Evolutionary conservation across 2,329 filamentous ascomycete species (phyloP), one percentile per base, ranked within the genome.

Genomic region (Paecilomyces dactylethromorphus): DNA sequence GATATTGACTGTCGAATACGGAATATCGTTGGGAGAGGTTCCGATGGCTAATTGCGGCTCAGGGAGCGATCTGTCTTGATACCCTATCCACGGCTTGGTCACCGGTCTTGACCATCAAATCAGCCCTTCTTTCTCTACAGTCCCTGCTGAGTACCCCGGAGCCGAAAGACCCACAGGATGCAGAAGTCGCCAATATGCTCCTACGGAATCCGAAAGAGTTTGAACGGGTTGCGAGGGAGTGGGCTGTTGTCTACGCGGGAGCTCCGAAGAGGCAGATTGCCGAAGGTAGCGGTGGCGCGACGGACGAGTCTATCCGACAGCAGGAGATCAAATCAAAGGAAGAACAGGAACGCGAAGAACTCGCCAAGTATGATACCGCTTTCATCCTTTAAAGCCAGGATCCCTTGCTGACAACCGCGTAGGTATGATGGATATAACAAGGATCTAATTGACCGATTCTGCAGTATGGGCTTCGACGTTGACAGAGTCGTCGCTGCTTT

Each of bases 41-140:
- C 53, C 53, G 49, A 55, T 56, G 3, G 64, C 62, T 62, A 13
- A 63, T 26, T 21, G 51, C 22, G 53, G 59, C 56, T 11, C 62
- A 97, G 91, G 94, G 94, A 58, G 93, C 92, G 26, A 99, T 99
- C 73, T 99, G 94, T 71, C 86, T 99, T 57, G 94, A 99, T 72
- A 97, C 92, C 0, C 84, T 99, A 15, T 88, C 89, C 10, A 84
- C 84, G 12, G 91, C 90, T 66, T 99, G 94, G 94, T 96, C 93
- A 5, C 94, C 94, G 0, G 92, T 99, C 24, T 84, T 97, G 61
- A 99, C 93, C 13, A 93, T 99, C 74, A 97, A 97, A 78, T 95
- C 91, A 21, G 91, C 93, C 39, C 85, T 99, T 53, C 87, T 99
- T 60, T 97, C 92, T 29, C 82, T 99, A 32, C 92, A 96, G 74